Percentiles rank a stretch among this genome's conserved stretches.
phyloP scores from a whole-genome alignment of 441 rosid species.

The Populus hybrid region DNA sequence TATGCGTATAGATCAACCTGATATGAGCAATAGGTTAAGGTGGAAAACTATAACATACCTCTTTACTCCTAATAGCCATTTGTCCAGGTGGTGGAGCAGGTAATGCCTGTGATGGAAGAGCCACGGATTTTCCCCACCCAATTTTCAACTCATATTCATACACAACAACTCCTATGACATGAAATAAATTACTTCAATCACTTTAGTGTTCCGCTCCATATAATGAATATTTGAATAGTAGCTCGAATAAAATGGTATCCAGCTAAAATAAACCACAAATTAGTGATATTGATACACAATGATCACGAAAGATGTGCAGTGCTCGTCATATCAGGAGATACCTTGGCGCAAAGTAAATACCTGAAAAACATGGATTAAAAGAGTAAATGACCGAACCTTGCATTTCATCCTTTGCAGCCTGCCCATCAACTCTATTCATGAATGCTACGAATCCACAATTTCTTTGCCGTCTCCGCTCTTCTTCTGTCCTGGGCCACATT shows the following conservation, averaged over 20 bases:
- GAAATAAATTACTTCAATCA: slow-evolving; percentile 5
- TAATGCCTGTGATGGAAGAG: slow-evolving; percentile 97
- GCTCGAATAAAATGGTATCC: not conserved
- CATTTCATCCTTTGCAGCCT: slow-evolving; percentile 99
- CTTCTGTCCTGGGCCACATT: slow-evolving; percentile 99
- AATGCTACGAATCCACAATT: slow-evolving; percentile 98
- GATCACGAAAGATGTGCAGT: not conserved
- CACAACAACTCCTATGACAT: slow-evolving; percentile 75
- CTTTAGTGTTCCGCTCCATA: slow-evolving; percentile 15
- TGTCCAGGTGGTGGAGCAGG: slow-evolving; percentile 99
- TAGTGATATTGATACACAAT: slow-evolving; percentile 4
- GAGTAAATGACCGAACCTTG: slow-evolving; percentile 57
- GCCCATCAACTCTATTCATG: slow-evolving; percentile 97
- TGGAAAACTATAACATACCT: slow-evolving; percentile 53
- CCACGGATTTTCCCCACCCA: slow-evolving; percentile 99
- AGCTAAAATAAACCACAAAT: not conserved
- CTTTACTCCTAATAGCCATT: slow-evolving; percentile 99
- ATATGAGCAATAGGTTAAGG: slow-evolving; percentile 15
- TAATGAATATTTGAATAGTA: slow-evolving; percentile 6
- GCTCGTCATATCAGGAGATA: not conserved
- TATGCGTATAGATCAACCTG: slow-evolving; percentile 1
- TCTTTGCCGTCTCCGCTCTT: slow-evolving; percentile 87
- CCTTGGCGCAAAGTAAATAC: not conserved
- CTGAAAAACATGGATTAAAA: not conserved
- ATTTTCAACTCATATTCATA: slow-evolving; percentile 95